Percentiles rank a stretch among this genome's conserved stretches.
phyloP scores from a whole-genome alignment of 768 basidiomycete genomes.

The Strobilomyces echinocephalus region DNA sequence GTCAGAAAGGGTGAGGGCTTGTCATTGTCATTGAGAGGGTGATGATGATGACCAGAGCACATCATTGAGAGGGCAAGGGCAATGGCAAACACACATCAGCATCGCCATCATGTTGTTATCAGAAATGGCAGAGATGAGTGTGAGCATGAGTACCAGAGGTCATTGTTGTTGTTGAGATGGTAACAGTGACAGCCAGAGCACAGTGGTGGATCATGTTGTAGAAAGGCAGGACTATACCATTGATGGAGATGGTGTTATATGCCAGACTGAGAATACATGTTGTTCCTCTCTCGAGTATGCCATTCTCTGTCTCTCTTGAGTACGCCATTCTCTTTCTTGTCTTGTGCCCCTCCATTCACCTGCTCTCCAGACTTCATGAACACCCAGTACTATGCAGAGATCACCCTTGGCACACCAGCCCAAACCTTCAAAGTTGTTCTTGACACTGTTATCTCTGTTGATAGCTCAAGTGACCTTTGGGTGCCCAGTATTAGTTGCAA shows the following conservation, averaged over 20 bases:
- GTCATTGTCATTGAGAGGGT: background rate
- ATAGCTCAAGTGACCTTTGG: conserved; percentile 88
- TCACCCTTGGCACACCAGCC: conserved; percentile 75
- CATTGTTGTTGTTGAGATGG: too few species aligned
- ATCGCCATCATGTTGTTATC: background rate
- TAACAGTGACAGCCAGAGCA: too few species aligned
- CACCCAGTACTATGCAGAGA: conserved; percentile 95
- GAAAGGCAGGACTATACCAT: too few species aligned
- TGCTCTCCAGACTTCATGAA: conserved; percentile 82
- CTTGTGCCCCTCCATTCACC: background rate
- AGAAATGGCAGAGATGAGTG: too few species aligned
- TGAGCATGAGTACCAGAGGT: too few species aligned
- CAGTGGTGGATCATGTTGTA: too few species aligned
- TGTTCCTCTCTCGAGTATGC: too few species aligned
- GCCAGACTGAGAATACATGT: too few species aligned
- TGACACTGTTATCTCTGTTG: conserved; percentile 58
- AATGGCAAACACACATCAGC: background rate
- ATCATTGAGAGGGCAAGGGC: background rate
- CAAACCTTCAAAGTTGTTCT: conserved; percentile 92
- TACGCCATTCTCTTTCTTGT: background rate
- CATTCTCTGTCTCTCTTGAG: conserved; percentile 89
- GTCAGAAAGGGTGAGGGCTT: too few species aligned
- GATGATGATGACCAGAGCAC: background rate
- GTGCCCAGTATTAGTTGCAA: conserved; percentile 78
- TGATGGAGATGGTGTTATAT: too few species aligned